phyloP scores from a whole-genome alignment of 2,329 filamentous ascomycete species.

The Sporothrix schenckii region DNA sequence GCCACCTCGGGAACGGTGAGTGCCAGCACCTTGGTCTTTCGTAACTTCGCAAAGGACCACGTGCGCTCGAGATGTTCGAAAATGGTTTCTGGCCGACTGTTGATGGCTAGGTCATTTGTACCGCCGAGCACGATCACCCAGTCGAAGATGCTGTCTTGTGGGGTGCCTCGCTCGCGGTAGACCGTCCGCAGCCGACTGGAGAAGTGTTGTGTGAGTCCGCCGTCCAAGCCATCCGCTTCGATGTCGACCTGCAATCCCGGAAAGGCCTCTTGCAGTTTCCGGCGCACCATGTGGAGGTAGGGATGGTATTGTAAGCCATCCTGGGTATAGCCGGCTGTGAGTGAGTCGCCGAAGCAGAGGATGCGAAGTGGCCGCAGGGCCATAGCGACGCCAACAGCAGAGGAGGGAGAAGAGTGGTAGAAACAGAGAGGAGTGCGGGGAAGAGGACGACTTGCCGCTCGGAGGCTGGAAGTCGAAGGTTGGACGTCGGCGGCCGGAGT shows the following conservation, averaged over 20 bases:
- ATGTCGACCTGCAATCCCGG: conserved; percentile 41
- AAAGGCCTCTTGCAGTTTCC: conserved; percentile 52
- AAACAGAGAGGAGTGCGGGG: too few relatives aligned
- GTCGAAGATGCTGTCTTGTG: conserved; percentile 49
- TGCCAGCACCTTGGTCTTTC: conserved; percentile 61
- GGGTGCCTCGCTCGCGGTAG: neutral
- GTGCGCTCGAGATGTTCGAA: conserved; percentile 53
- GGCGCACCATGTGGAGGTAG: conserved; percentile 54
- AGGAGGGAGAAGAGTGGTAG: too few relatives aligned
- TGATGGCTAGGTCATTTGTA: conserved; percentile 63
- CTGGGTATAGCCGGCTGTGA: conserved; percentile 59
- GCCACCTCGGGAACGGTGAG: conserved; percentile 63
- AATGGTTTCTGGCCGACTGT: conserved; percentile 47
- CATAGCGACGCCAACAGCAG: conserved; percentile 34
- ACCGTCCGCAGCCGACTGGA: conserved; percentile 36
- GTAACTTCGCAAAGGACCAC: conserved; percentile 55
- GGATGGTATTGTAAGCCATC: conserved; percentile 53
- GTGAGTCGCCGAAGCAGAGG: conserved; percentile 67
- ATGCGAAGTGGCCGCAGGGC: conserved; percentile 50
- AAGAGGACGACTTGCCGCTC: too few relatives aligned
- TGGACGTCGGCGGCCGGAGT: too few relatives aligned
- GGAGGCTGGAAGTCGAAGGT: too few relatives aligned
- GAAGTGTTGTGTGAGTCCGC: conserved; percentile 38
- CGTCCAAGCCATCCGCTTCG: conserved; percentile 40
- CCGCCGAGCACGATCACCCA: conserved; percentile 67